phyloP scores from a whole-genome alignment of 352 stramenopile genomes.

The Pythium coloratum region DNA sequence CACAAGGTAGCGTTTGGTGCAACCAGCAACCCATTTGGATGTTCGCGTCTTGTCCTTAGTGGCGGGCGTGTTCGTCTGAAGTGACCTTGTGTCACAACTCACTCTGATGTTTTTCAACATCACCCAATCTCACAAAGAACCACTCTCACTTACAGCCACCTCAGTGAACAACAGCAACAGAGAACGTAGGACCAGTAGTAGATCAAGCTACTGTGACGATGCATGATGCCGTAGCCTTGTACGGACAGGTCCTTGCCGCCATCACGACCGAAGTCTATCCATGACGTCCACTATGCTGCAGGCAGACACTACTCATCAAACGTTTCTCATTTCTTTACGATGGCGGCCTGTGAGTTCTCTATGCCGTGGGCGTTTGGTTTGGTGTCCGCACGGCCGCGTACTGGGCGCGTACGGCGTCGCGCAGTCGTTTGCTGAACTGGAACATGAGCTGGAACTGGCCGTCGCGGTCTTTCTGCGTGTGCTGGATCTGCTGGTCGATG shows the following conservation, averaged over 20 bases:
- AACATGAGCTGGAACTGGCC: constrained; percentile 69
- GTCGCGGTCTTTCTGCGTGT: constrained; percentile 40
- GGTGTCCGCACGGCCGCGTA: background rate
- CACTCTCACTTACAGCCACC: background rate
- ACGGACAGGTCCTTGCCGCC: too few relatives aligned
- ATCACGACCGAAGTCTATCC: too few relatives aligned
- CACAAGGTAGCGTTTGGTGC: too few relatives aligned
- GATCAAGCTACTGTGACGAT: too few relatives aligned
- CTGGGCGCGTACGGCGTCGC: constrained; percentile 21
- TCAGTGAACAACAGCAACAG: too few relatives aligned
- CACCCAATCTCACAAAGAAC: constrained; percentile 23
- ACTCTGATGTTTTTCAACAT: constrained; percentile 36
- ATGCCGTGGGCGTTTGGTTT: background rate
- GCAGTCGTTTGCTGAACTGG: constrained; percentile 51
- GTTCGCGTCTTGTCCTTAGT: background rate
- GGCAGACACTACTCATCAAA: too few relatives aligned
- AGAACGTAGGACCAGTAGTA: too few relatives aligned
- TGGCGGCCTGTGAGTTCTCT: background rate
- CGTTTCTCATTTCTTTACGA: background rate
- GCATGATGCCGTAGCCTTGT: too few relatives aligned
- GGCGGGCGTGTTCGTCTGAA: too few relatives aligned
- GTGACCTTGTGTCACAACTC: background rate
- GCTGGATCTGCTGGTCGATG: constrained; percentile 35
- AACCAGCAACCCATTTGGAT: too few relatives aligned
- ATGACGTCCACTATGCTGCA: too few relatives aligned